phyloP scores from a whole-genome alignment of 108 stramenopile genomes.

The Cyclostephanos tholiformis region DNA sequence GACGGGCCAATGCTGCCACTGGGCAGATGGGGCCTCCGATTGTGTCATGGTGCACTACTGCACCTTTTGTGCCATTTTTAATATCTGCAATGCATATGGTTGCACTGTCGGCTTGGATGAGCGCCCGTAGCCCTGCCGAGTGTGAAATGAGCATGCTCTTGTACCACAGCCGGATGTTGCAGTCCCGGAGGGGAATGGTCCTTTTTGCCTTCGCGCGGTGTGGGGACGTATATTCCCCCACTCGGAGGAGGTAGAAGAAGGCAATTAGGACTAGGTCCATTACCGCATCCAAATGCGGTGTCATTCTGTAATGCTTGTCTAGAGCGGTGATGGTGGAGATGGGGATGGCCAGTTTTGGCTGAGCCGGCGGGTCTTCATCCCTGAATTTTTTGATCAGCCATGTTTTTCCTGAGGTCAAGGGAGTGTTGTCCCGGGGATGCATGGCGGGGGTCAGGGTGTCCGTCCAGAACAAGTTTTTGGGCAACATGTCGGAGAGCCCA shows the following conservation, averaged over 20 bases:
- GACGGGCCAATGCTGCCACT: too few species aligned
- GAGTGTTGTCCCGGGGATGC: not conserved
- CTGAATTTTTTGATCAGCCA: not conserved
- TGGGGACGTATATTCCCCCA: too few species aligned
- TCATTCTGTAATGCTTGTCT: not conserved
- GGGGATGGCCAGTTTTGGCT: constrained; percentile 9
- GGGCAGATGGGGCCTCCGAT: too few species aligned
- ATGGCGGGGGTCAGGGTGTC: not conserved
- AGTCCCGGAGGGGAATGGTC: too few species aligned
- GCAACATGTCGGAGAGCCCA: not conserved
- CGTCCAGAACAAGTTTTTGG: not conserved
- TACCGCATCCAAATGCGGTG: not conserved
- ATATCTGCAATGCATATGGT: too few species aligned
- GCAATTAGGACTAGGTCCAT: not conserved
- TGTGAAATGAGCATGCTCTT: too few species aligned
- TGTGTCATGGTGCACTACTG: too few species aligned
- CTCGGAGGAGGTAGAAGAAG: not conserved
- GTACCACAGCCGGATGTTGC: too few species aligned
- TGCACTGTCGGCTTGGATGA: too few species aligned
- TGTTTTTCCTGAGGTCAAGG: not conserved
- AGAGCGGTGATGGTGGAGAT: not conserved
- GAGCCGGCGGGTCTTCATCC: constrained; percentile 5
- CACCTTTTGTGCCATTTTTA: too few species aligned
- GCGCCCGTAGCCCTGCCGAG: too few species aligned
- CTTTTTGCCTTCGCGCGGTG: too few species aligned